Evolutionary conservation across 1,139 yeast species (phyloP).

Genomic region (Hemisphaericaspora lyxosophila): DNA sequence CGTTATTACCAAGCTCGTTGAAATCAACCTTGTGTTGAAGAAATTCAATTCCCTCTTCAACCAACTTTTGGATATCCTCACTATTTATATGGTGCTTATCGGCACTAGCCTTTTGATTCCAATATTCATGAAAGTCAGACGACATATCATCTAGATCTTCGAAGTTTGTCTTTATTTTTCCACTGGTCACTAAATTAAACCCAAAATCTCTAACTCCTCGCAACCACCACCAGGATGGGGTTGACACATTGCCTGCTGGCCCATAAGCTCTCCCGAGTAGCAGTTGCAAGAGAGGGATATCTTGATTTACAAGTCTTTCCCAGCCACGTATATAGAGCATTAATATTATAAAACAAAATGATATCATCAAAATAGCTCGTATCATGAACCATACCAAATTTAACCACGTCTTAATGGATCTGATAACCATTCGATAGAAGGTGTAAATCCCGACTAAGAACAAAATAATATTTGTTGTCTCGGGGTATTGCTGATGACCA

Average conservation of each 20-base stretch:
- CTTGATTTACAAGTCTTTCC: slow-evolving; percentile 19
- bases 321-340: slow-evolving; percentile 21
- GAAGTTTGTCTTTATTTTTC: slow-evolving; percentile 3
- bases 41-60: slow-evolving; percentile 18
- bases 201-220: too few species aligned
- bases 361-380: slow-evolving; percentile 17
- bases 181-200: slow-evolving; percentile 1
- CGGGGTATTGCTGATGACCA: slow-evolving; percentile 26
- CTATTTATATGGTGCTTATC: slow-evolving; percentile 12
- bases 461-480: slow-evolving; percentile 20
- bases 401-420: slow-evolving; percentile 29
- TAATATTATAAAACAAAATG: slow-evolving; percentile 13
- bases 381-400: slow-evolving; percentile 21
- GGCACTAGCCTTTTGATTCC: slow-evolving; percentile 9
- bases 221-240: background rate
- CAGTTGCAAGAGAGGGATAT: slow-evolving; percentile 17
- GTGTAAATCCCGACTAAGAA: slow-evolving; percentile 22
- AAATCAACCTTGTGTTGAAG: slow-evolving; percentile 14
- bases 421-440: slow-evolving; percentile 20
- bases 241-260: background rate
- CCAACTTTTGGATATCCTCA: slow-evolving; percentile 18
- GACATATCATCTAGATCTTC: slow-evolving; percentile 10
- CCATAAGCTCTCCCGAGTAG: background rate
- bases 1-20: slow-evolving; percentile 13
- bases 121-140: too few species aligned